Base-by-base conservation (phyloP, 2,329 filamentous ascomycete species). In the Sporothrix phasma region DNA sequence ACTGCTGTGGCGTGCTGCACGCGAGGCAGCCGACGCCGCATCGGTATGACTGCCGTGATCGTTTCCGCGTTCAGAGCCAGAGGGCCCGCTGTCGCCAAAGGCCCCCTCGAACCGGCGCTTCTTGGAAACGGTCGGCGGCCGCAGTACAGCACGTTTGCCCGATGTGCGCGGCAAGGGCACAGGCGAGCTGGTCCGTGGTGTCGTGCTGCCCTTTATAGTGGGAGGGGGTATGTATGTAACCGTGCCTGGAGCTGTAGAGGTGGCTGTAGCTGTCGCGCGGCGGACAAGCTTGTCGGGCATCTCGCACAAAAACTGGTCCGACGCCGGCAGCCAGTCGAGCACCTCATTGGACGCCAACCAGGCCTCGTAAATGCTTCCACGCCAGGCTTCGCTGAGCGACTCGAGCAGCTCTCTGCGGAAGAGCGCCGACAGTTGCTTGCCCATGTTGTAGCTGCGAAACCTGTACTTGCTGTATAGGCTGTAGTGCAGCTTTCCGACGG, bases 101-200 rank as follows among this genome's bases (percentile, higher is more conserved):
- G 70, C 70, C n/a, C 73, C 71, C 24, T 72, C 73, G n/a, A 73
- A 69, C 3, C 24, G 63, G 10, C 81, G 77, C 66, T 83, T 83
- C 67, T 78, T 79, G 7, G 76, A 73, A 15, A 73, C 71, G 0
- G 74, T 70, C 1, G 74, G 73, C 17, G 77, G 74, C 3, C 80
- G 77, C 31, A 83, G 72, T 22, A 72, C 74, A 4, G 80, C 79
- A 47, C 75, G 77, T 65, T 79, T 81, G 29, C 78, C 78, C 17
- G 53, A 63, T 15, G 75, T 73, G 22, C 41, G 64, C 7, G 31
- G 51, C 13, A 41, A 13, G 4, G 26, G 62, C 3, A 43, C 54
- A 8, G 56, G 56, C 15, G 56, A 59, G 34, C 39, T 51, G 2
- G 61, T 17, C 29, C 37, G 31, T 3, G 60, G 15, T 10, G 34